These are phyloP conservation scores for Diaporthe citriasiana DNA, from an alignment of 2,329 filamentous ascomycete genomes.

Conservation along the genomic window DNA sequence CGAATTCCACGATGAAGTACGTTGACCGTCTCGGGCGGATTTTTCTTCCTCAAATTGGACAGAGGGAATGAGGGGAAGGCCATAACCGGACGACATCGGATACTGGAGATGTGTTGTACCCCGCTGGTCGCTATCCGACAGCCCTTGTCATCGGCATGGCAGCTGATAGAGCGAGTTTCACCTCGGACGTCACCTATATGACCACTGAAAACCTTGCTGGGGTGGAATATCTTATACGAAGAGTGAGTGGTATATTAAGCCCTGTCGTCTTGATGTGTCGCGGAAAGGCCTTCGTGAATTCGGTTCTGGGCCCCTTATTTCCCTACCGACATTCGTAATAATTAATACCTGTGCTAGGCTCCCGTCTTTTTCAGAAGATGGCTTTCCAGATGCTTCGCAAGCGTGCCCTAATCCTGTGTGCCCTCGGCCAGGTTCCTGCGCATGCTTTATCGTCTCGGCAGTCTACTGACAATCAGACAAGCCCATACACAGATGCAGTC, in stretches of 20 bases:
- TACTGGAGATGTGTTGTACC: constrained; percentile 1
- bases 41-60: background rate
- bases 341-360: background rate
- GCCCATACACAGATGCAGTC: constrained; percentile 6
- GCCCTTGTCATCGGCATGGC: background rate
- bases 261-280: background rate
- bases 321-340: background rate
- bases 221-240: background rate
- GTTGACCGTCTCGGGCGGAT: background rate
- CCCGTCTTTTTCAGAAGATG: background rate
- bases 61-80: background rate
- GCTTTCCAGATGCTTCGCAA: background rate
- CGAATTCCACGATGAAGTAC: background rate
- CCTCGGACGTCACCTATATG: background rate
- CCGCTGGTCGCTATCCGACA: background rate
- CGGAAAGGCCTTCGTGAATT: too few species aligned
- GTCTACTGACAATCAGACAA: background rate
- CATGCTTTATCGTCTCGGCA: background rate
- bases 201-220: background rate
- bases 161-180: background rate
- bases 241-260: background rate
- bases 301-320: too few species aligned
- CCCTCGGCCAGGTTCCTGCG: background rate
- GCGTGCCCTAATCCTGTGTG: background rate
- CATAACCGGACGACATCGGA: background rate